phyloP scores from a whole-genome alignment of 495 filamentous ascomycete species.

The Durotheca rogersii region DNA sequence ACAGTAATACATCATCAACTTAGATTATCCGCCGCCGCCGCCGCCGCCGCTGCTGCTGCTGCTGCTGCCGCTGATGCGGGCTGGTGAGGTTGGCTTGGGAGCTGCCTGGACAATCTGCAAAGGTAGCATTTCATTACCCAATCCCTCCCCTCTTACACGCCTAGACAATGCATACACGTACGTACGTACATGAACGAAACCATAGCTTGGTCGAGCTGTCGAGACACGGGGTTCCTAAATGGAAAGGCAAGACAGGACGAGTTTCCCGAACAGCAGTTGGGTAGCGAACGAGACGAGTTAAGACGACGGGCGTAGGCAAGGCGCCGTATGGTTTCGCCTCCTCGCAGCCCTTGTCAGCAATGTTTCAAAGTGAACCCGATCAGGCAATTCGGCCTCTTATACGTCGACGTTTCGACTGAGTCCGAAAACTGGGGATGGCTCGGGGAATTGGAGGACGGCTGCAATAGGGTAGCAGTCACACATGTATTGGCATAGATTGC shows the following conservation, averaged over 20 bases:
- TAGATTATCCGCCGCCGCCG: too few relatives aligned
- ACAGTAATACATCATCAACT: constrained; percentile 33
- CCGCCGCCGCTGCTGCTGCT: constrained; percentile 12
- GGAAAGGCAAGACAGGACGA: not conserved
- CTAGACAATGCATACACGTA: too few relatives aligned
- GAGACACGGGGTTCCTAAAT: too few relatives aligned
- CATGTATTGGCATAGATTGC: constrained; percentile 25
- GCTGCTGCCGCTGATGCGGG: too few relatives aligned
- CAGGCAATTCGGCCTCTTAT: constrained; percentile 37
- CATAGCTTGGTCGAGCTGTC: constrained; percentile 14
- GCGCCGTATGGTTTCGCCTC: constrained; percentile 29
- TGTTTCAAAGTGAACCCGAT: constrained; percentile 34
- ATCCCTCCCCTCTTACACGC: too few relatives aligned
- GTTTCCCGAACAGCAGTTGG: not conserved
- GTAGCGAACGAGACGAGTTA: not conserved
- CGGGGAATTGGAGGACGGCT: constrained; percentile 35
- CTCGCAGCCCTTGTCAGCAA: constrained; percentile 33
- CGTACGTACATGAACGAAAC: constrained; percentile 14
- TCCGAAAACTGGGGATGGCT: constrained; percentile 32
- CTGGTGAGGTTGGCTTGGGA: too few relatives aligned
- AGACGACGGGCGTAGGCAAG: not conserved
- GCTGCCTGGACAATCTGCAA: too few relatives aligned
- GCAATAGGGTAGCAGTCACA: constrained; percentile 30
- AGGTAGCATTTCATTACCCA: too few relatives aligned
- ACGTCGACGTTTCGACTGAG: constrained; percentile 37